These are phyloP conservation scores for Parastagonospora avenae DNA, from an alignment of 2,329 filamentous ascomycete genomes.

Conservation along the genomic window DNA sequence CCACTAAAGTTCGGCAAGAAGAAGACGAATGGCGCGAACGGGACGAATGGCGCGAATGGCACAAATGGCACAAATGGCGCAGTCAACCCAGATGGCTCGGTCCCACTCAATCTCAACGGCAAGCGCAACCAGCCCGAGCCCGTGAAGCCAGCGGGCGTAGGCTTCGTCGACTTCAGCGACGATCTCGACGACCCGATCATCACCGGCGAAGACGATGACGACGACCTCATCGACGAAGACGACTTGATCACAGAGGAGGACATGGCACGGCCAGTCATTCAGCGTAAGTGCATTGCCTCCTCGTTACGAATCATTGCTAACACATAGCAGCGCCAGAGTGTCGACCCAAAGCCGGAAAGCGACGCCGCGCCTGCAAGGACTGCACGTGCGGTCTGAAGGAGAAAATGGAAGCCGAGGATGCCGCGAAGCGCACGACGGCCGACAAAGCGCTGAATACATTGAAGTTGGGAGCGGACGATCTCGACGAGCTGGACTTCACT, in stretches of 20 bases:
- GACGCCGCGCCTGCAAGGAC: slow-evolving; percentile 94
- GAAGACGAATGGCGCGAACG: slow-evolving; percentile 57
- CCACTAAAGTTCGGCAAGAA: slow-evolving; percentile 69
- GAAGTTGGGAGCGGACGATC: slow-evolving; percentile 75
- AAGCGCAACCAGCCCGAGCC: slow-evolving; percentile 50
- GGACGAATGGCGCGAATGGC: too few species aligned
- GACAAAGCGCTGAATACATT: slow-evolving; percentile 69
- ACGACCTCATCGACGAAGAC: slow-evolving; percentile 91
- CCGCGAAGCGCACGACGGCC: slow-evolving; percentile 66
- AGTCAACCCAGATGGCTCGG: slow-evolving; percentile 44
- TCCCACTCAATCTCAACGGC: slow-evolving; percentile 46
- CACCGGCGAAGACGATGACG: slow-evolving; percentile 67
- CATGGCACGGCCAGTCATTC: slow-evolving; percentile 73
- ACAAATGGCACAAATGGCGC: slow-evolving; percentile 28
- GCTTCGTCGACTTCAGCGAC: slow-evolving; percentile 66
- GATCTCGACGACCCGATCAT: slow-evolving; percentile 63
- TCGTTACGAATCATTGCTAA: slow-evolving; percentile 6
- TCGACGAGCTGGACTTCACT: slow-evolving; percentile 93
- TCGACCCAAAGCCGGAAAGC: slow-evolving; percentile 83
- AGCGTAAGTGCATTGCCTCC: slow-evolving; percentile 66
- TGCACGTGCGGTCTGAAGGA: slow-evolving; percentile 93
- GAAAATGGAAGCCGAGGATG: slow-evolving; percentile 84
- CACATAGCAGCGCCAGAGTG: slow-evolving; percentile 74
- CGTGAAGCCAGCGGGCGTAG: slow-evolving; percentile 42
- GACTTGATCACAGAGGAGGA: slow-evolving; percentile 85